Base-by-base conservation (phyloP, 73 alveolate species). In the Loxodes magnus region DNA sequence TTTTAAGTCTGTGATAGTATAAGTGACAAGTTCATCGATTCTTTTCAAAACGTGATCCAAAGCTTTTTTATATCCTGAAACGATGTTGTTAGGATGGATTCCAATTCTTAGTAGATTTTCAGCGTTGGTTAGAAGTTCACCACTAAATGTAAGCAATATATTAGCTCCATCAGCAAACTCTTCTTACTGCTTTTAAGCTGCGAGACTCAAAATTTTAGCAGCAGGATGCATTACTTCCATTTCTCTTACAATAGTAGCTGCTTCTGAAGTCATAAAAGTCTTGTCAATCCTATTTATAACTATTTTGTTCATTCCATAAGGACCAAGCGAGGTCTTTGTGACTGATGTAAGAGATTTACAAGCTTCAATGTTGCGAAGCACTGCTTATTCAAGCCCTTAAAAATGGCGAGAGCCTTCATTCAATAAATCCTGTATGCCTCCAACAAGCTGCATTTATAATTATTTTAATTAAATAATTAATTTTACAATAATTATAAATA, bases 191-290 rank as follows among this genome's bases (percentile, higher is more conserved):
- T 88, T 86, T 65, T 85, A 72, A 19, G 97, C 93, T 21, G 98
- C 98, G 82, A 82, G 79, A 19, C 87, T 90, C 54, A 93, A 59
- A 80, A 93, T 78, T 53, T 90, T 86, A 66, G 97, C 99, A 22
- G 99, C 99, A 41, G 99, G 99, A 66, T 93, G 99, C 53, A 87
- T 78, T 23, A 93, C 95, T 60, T 93, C 99, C 42, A 90, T 73
- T 71, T 78, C 93, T 55, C 61, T 46, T 64, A 86, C 64, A 52
- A 86, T 82, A 37, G 94, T 86, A 54, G 97, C 97, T 15, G 99
- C 97, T 67, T 93, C 98, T 66, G 95, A 74, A 51, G 99, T 93
- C 26, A 93, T 90, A 60, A 90, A 90, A 46, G 87, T 79, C 61
- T 93, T 93, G 54, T 92, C 98, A 35, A 90, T 69, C 67, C 83